Percentiles rank a stretch among this genome's conserved stretches.
Conservation (phyloP, 768 basidiomycete species). For the Boletus pseudopeckii region DNA sequence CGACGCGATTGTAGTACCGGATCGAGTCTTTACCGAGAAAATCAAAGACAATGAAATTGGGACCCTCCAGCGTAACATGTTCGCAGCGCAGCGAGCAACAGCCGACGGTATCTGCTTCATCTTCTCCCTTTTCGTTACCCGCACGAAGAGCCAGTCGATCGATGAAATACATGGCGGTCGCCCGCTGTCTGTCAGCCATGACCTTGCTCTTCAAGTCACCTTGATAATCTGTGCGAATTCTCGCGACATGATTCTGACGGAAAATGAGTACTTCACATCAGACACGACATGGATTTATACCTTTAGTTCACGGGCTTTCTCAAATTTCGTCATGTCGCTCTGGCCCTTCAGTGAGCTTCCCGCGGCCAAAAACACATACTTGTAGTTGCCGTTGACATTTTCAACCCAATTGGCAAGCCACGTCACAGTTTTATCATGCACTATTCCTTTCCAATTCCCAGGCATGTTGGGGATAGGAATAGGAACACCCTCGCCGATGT, state of each 20-base stretch:
- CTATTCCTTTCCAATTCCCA: slow-evolving; percentile 85
- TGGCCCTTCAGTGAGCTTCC: slow-evolving; percentile 97
- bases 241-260: slow-evolving; percentile 79
- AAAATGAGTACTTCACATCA: slow-evolving; percentile 3
- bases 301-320: slow-evolving; percentile 96
- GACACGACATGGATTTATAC: slow-evolving; percentile 36
- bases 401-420: slow-evolving; percentile 99
- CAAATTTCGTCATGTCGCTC: slow-evolving; percentile 96
- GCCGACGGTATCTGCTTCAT: slow-evolving; percentile 98
- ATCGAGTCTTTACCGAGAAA: slow-evolving; percentile 99
- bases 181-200: slow-evolving; percentile 93
- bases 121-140: slow-evolving; percentile 99
- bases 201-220: slow-evolving; percentile 83
- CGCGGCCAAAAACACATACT: slow-evolving; percentile 98
- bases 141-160: slow-evolving; percentile 96
- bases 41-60: slow-evolving; percentile 88
- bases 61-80: slow-evolving; percentile 89
- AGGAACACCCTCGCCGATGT: slow-evolving; percentile 76
- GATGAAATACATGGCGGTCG: slow-evolving; percentile 99
- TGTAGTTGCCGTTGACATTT: slow-evolving; percentile 92
- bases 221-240: slow-evolving; percentile 86
- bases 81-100: slow-evolving; percentile 97
- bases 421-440: slow-evolving; percentile 94
- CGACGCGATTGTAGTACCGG: slow-evolving; percentile 89
- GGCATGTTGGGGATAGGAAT: slow-evolving; percentile 88